Evolutionary conservation across 2,329 filamentous ascomycete genomes (phyloP), one percentile per base, ranked within the genome.

Genomic region (Albophoma yamanashiensis): DNA sequence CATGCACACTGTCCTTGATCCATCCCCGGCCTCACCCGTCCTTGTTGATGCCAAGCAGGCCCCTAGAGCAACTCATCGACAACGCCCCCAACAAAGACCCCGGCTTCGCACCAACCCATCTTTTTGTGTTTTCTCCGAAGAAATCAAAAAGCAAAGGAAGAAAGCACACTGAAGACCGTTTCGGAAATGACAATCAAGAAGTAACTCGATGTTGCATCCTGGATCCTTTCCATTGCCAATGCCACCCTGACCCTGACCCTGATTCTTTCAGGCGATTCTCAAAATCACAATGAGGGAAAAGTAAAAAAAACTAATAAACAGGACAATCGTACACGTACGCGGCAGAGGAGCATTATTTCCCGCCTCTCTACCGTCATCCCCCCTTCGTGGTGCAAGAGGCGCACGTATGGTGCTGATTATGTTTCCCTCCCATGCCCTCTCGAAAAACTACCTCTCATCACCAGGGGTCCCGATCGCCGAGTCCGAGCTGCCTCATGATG

Each of bases 251-350:
- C 11, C 22, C 27, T 55, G 15, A 64, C 66, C 69, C 67, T 69
- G 67, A 67, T 69, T 69, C 66, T 66, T 69, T 65, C 66, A 67
- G 67, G 67, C 67, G 66, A 67, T 69, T 73, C 66, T 70, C 66
- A 62, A 67, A 64, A 59, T 47, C 60, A 58, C 64, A 60, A 60
- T 39, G 38, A 59, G 57, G 63, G 50, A 58, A 38, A 67, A 68
- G 65, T 66, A 65, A 69, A 67, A 60, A 62, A 57, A 58, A 60
- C 57, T 62, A 62, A 62, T 58, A 61, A 65, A 65, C 60, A 64
- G 61, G 62, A 71, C 70, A 72, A 74, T 74, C 68, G 71, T 74
- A 74, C 71, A 74, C 67, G 65, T 71, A 70, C 68, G 70, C 69
- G 61, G 65, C 59, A 55, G 58, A 56, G 60, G 57, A 31, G 39